Conservation (phyloP, 768 basidiomycete species). For the Rhodocollybia butyracea region DNA sequence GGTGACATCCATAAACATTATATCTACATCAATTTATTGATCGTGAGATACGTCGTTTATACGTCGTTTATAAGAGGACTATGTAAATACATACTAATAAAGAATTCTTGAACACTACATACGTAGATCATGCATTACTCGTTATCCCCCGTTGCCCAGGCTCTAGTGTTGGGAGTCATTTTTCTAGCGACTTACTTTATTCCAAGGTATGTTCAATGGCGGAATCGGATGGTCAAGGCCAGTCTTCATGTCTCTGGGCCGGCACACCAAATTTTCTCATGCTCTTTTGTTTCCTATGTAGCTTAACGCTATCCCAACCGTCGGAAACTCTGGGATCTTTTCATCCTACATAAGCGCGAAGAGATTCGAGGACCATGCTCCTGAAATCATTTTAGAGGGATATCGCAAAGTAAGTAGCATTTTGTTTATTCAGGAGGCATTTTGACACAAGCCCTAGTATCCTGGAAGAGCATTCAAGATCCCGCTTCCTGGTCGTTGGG, state of each 20-base stretch:
- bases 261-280: background rate
- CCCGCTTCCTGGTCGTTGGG: constrained; percentile 25
- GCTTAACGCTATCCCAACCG: constrained; percentile 10
- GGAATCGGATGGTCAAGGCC: background rate
- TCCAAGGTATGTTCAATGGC: background rate
- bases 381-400: constrained; percentile 10
- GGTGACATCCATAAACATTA: too few relatives aligned
- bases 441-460: background rate
- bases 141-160: background rate
- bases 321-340: constrained; percentile 9
- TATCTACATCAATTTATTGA: too few relatives aligned
- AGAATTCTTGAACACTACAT: background rate
- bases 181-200: background rate
- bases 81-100: too few relatives aligned
- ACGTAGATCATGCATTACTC: background rate
- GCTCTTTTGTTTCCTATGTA: background rate
- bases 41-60: too few relatives aligned
- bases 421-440: background rate
- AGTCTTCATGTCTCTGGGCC: background rate
- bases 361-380: background rate
- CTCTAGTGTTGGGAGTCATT: background rate
- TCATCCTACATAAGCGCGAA: background rate
- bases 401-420: constrained; percentile 7
- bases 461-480: constrained; percentile 16
- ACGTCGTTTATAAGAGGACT: too few relatives aligned